Base-by-base conservation (phyloP, 768 basidiomycete genomes). In the Lactifluus piperatus region DNA sequence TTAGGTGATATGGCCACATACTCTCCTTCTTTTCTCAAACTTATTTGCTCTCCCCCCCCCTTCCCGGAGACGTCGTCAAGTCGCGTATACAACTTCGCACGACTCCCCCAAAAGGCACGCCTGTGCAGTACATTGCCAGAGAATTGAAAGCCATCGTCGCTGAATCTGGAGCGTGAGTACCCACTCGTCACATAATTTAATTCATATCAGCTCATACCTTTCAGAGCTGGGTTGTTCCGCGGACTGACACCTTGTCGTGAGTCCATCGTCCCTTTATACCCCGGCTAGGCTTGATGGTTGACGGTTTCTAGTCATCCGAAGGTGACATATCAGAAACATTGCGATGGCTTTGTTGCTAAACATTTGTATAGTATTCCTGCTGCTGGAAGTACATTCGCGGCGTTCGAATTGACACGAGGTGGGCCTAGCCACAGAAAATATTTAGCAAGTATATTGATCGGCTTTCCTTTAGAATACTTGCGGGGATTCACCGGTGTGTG, bases 341-440 rank as follows among this genome's bases (percentile, higher is more conserved):
- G 4, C 39, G 13, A 14, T 20, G 20, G 18, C n/a, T 44, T 48
- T 18, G n/a, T 44, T 24, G 41, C 55, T 57, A 44, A 54, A 14
- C 24, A 14, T 26, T 60, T 65, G 16, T 34, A 49, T 63, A 92
- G 91, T 71, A 91, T 94, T 66, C 94, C 94, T 14, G 90, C 94
- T 5, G 93, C 92, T 13, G 94, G 83, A 44, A 85, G 86, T 64
- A 97, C 94, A 3, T 95, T 97, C 64, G 86, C 89, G 11, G 88
- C 88, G 0, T 97, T 88, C 67, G 93, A 97, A 70, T 67, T 94
- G 27, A 90, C 85, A 0, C 74, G 90, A 75, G 86, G 85, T 84
- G 53, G 56, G 79, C 65, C 10, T 8, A n/a, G 20, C 5, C 18
- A 16, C 5, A n/a, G 2, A 5, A 55, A 43, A 41, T 3, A 7